A percentile compares a stretch with the other conserved stretches of the same genome.
Evolutionary conservation across 1,284 basidiomycete genomes (phyloP).

Genomic region (Melampsora americana): DNA sequence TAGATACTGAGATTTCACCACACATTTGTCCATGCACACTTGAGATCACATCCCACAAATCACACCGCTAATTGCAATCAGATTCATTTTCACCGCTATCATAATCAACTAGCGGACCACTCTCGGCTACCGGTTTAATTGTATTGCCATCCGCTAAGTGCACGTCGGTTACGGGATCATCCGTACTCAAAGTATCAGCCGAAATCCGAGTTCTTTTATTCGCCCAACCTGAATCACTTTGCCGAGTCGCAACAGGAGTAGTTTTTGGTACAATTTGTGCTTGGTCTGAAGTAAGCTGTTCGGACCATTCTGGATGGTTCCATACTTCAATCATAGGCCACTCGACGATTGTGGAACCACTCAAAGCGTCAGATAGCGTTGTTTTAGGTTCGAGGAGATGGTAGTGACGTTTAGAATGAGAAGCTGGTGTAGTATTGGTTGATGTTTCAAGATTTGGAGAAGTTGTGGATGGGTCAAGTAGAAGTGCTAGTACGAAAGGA

Average conservation of each 20-base stretch:
- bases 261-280: background rate
- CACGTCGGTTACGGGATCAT: too few relatives aligned
- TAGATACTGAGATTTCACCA: too few relatives aligned
- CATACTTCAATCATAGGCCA: slow-evolving; percentile 42
- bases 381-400: slow-evolving; percentile 13
- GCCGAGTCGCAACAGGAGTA: background rate
- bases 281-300: slow-evolving; percentile 12
- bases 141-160: too few relatives aligned
- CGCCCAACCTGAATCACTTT: slow-evolving; percentile 3
- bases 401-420: background rate
- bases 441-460: background rate
- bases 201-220: background rate
- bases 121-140: background rate
- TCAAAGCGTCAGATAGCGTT: slow-evolving; percentile 8
- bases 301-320: slow-evolving; percentile 4
- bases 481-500: background rate
- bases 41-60: too few relatives aligned
- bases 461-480: background rate
- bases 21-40: too few relatives aligned
- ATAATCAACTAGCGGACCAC: background rate
- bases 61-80: background rate
- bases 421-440: background rate
- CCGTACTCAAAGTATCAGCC: background rate
- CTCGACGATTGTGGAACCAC: slow-evolving; percentile 22
- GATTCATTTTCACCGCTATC: background rate